Evolutionary conservation across 768 basidiomycete species (phyloP).

Genomic region (Mycena belliarum): DNA sequence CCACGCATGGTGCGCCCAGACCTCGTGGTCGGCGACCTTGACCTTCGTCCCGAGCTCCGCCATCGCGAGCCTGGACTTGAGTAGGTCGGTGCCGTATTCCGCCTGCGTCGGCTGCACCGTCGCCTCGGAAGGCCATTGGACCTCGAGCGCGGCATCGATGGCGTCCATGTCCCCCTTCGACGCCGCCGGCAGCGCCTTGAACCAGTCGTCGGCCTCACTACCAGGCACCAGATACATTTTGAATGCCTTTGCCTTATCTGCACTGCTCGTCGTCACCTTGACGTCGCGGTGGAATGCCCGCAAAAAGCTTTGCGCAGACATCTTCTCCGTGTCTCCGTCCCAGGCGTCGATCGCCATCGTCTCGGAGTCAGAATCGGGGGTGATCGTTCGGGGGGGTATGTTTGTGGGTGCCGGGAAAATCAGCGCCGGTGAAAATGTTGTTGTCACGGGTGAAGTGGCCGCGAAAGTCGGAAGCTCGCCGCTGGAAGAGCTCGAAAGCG

Average conservation of each 20-base stretch:
- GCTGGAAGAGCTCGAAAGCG: not conserved
- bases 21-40: not conserved
- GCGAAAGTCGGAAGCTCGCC: not conserved
- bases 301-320: not conserved
- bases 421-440: too few relatives aligned
- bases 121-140: not conserved
- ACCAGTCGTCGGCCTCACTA: constrained; percentile 1
- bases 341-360: not conserved
- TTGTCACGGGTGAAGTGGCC: too few relatives aligned
- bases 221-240: not conserved
- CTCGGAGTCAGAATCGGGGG: not conserved
- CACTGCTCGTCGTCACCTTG: not conserved
- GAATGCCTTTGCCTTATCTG: not conserved
- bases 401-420: too few relatives aligned
- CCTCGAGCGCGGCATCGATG: not conserved
- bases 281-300: not conserved
- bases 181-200: not conserved
- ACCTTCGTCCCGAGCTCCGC: not conserved
- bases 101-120: not conserved
- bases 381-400: not conserved
- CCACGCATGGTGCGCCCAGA: constrained; percentile 2
- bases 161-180: not conserved
- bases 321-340: not conserved
- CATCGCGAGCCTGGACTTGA: not conserved
- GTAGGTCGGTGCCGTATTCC: not conserved